Percentiles rank a stretch among this genome's conserved stretches.
These are phyloP conservation scores for Agrocybe pediades DNA, from an alignment of 768 basidiomycete species.

Conservation along the genomic window DNA sequence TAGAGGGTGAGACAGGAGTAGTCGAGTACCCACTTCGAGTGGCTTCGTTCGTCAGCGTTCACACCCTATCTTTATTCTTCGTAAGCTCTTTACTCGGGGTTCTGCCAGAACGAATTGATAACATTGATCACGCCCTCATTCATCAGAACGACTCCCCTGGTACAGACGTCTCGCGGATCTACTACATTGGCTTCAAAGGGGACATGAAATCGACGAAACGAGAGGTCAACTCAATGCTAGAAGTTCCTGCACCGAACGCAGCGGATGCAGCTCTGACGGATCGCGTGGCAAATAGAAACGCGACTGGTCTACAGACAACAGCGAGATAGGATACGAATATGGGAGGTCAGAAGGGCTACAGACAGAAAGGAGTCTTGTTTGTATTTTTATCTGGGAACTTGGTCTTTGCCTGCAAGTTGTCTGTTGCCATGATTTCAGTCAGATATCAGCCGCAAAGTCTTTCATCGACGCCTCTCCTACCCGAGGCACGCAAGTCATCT, in stretches of 20 bases:
- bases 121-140: no score
- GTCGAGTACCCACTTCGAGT: constrained; percentile 79
- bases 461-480: no score
- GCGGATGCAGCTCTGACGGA: constrained; percentile 73
- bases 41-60: constrained; percentile 76
- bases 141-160: constrained; percentile 67
- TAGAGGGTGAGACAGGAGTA: constrained; percentile 68
- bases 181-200: constrained; percentile 85
- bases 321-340: constrained; percentile 50
- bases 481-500: no score
- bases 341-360: no score
- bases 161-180: constrained; percentile 65
- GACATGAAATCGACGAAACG: constrained; percentile 56
- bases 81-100: constrained; percentile 43
- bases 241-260: constrained; percentile 79
- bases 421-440: not conserved
- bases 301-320: constrained; percentile 65
- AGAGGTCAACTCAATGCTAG: constrained; percentile 63
- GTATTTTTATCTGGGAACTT: not conserved
- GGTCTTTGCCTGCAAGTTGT: not conserved
- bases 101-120: not conserved
- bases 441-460: not conserved
- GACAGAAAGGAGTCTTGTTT: not conserved
- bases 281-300: constrained; percentile 54
- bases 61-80: constrained; percentile 76